phyloP scores from a whole-genome alignment of 371 early-diverging fungal species.

The Mucor mucedo region DNA sequence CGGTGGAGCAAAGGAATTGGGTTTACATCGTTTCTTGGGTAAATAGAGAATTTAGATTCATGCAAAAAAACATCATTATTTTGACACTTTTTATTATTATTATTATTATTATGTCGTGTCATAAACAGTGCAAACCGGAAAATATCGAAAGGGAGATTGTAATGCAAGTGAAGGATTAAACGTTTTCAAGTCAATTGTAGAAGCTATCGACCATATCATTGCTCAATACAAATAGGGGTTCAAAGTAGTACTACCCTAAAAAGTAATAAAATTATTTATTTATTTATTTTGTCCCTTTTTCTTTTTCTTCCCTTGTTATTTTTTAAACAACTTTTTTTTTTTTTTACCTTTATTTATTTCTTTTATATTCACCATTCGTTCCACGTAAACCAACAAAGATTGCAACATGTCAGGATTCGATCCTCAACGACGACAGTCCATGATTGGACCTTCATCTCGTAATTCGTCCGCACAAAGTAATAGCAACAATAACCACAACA shows the following conservation, averaged over 20 bases:
- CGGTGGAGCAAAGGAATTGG: constrained; percentile 73
- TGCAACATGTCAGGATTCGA: constrained; percentile 29
- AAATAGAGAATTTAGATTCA: constrained; percentile 9
- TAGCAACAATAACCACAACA: constrained; percentile 12
- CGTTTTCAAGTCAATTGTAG: constrained; percentile 48
- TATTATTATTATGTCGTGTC: neutral
- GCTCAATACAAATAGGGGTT: constrained; percentile 18
- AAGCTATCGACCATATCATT: constrained; percentile 48
- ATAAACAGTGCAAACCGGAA: constrained; percentile 75
- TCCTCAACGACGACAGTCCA: constrained; percentile 22
- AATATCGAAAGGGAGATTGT: constrained; percentile 80
- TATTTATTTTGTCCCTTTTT: constrained; percentile 6
- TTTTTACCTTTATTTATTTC: constrained; percentile 5
- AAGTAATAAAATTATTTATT: neutral
- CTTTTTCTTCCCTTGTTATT: too few species aligned
- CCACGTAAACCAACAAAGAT: neutral
- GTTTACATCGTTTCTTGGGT: constrained; percentile 73
- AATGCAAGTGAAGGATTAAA: constrained; percentile 18
- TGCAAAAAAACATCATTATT: neutral
- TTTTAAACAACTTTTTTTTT: constrained; percentile 4
- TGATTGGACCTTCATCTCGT: constrained; percentile 19
- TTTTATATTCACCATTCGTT: neutral
- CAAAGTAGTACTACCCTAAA: neutral
- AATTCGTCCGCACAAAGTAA: constrained; percentile 18
- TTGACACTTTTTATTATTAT: too few species aligned